These are phyloP conservation scores for Diaporthe vexans DNA, from an alignment of 2,329 filamentous ascomycete species.

Conservation along the genomic window DNA sequence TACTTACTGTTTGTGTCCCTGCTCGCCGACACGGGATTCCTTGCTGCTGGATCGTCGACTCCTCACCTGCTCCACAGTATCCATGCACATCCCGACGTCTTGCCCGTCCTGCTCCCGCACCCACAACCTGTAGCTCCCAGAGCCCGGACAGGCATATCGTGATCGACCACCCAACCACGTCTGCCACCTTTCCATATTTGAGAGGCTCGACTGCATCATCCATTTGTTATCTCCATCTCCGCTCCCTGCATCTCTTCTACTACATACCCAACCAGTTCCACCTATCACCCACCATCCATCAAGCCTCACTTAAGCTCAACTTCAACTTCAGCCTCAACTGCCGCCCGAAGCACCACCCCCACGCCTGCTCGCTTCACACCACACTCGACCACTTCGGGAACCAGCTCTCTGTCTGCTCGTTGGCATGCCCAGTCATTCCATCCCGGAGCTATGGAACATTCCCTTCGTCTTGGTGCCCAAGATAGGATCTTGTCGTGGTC, in stretches of 20 bases:
- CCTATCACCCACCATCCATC: conserved; percentile 1
- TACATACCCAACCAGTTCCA: neutral
- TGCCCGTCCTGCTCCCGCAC: conserved; percentile 35
- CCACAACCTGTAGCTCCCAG: conserved; percentile 30
- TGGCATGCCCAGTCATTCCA: conserved; percentile 26
- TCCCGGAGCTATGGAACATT: conserved; percentile 62
- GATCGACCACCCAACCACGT: conserved; percentile 42
- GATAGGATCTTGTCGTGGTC: conserved; percentile 61
- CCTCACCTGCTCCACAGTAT: conserved; percentile 41
- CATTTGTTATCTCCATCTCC: conserved; percentile 26
- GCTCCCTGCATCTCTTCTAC: conserved; percentile 24
- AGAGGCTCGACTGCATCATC: conserved; percentile 24
- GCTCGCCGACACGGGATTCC: conserved; percentile 36
- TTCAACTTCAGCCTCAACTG: neutral
- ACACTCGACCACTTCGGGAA: conserved; percentile 1
- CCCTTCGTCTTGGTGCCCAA: conserved; percentile 58
- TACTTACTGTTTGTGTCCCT: neutral
- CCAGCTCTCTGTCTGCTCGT: conserved; percentile 20
- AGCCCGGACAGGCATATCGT: conserved; percentile 40
- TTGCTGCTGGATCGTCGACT: conserved; percentile 40
- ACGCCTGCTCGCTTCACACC: neutral
- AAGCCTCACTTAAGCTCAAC: neutral
- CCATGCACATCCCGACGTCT: conserved; percentile 40
- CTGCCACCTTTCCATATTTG: conserved; percentile 31
- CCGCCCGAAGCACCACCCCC: too few species aligned